phyloP scores from a whole-genome alignment of 495 filamentous ascomycete species.

The Aspergillus conjunctus region DNA sequence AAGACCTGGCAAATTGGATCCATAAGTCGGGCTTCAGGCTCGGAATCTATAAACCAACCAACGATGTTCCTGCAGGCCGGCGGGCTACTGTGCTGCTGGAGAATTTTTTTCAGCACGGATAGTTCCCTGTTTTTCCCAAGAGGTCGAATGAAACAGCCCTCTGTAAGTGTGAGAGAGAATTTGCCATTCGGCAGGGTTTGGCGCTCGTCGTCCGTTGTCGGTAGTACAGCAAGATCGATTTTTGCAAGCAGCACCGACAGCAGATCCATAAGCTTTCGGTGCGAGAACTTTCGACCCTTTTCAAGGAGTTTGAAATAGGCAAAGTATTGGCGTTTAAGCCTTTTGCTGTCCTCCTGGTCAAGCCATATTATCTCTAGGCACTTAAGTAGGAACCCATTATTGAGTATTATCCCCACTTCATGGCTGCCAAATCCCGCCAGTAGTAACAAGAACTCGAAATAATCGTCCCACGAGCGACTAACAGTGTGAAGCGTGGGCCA shows the following conservation, averaged over 20 bases:
- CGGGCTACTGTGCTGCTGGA: conserved; percentile 40
- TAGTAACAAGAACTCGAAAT: conserved; percentile 66
- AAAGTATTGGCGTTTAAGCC: conserved; percentile 51
- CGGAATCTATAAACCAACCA: conserved; percentile 44
- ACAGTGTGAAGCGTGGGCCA: conserved; percentile 58
- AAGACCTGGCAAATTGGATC: conserved; percentile 48
- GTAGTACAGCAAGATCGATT: conserved; percentile 43
- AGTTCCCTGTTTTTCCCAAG: conserved; percentile 37
- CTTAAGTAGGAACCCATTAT: conserved; percentile 55
- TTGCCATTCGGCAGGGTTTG: conserved; percentile 32
- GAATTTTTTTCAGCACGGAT: conserved; percentile 47
- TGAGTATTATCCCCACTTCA: conserved; percentile 58
- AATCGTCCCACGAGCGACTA: conserved; percentile 75
- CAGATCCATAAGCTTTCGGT: conserved; percentile 48
- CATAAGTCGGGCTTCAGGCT: conserved; percentile 46
- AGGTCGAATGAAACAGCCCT: conserved; percentile 37
- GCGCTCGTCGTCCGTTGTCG: conserved; percentile 31
- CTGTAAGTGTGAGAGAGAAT: conserved; percentile 44
- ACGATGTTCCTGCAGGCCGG: conserved; percentile 43
- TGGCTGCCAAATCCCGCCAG: conserved; percentile 59
- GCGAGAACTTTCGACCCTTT: conserved; percentile 52
- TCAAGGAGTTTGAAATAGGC: conserved; percentile 60
- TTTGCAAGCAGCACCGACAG: conserved; percentile 40
- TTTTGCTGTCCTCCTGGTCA: conserved; percentile 56
- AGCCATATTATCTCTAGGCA: conserved; percentile 65